A percentile compares a stretch with the other conserved stretches of the same genome.
Evolutionary conservation across 2,329 filamentous ascomycete species (phyloP).

Genomic region (Xylaria sp.): DNA sequence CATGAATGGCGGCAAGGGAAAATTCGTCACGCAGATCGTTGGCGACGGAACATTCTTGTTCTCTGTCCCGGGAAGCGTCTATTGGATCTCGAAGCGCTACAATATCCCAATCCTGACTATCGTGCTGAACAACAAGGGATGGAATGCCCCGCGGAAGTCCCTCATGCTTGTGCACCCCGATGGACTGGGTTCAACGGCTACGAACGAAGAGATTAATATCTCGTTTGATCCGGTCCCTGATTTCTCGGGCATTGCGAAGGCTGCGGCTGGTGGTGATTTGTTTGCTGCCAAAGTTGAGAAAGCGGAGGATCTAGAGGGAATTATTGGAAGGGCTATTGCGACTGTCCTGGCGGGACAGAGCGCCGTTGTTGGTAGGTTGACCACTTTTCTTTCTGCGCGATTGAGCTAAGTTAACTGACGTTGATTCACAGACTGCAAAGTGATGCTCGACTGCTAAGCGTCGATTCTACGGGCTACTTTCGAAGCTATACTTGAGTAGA

Average conservation of each 20-base stretch:
- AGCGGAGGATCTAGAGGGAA: conserved; percentile 41
- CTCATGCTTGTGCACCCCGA: conserved; percentile 54
- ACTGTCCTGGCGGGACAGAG: conserved; percentile 46
- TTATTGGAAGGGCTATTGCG: conserved; percentile 46
- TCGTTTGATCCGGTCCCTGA: conserved; percentile 54
- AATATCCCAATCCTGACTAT: conserved; percentile 50
- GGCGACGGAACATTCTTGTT: conserved; percentile 55
- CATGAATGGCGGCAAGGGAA: conserved; percentile 39
- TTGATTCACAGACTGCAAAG: conserved; percentile 17
- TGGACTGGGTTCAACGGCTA: conserved; percentile 48
- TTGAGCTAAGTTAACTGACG: not conserved
- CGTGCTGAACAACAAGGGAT: conserved; percentile 54
- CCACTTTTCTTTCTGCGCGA: conserved; percentile 31
- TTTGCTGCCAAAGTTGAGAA: conserved; percentile 45
- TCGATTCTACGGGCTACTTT: no score
- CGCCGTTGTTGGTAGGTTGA: conserved; percentile 48
- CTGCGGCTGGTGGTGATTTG: conserved; percentile 50
- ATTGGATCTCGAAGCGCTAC: conserved; percentile 52
- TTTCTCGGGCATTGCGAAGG: conserved; percentile 56
- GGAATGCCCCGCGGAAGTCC: conserved; percentile 56
- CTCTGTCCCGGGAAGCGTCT: conserved; percentile 48
- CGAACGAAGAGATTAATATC: conserved; percentile 59
- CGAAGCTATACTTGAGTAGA: not conserved
- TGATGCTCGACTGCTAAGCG: conserved; percentile 11
- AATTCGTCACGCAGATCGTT: conserved; percentile 51